Evolutionary conservation across 179 eudicot species (phyloP).

Genomic region (Sideroxylon spinosum): DNA sequence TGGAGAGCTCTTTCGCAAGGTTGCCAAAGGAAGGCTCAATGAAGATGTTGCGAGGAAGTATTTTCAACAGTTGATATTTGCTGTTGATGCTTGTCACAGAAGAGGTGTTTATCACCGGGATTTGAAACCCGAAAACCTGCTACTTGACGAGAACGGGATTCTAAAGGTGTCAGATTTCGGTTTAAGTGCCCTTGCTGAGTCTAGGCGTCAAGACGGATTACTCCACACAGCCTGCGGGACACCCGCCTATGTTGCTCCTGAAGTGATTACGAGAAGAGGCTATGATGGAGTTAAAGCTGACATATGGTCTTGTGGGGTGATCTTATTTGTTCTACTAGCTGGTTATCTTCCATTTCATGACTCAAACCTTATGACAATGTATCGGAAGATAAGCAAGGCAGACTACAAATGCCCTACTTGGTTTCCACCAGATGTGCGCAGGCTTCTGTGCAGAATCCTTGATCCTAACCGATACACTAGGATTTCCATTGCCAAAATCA

Average conservation of each 20-base stretch:
- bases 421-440: conserved; percentile 27
- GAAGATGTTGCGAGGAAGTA: conserved; percentile 45
- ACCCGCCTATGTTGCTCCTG: conserved; percentile 28
- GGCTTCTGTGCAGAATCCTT: conserved; percentile 29
- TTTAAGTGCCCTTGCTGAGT: conserved; percentile 26
- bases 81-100: conserved; percentile 35
- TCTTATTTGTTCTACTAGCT: conserved; percentile 35
- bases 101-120: conserved; percentile 20
- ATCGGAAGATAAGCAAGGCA: conserved; percentile 31
- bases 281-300: conserved; percentile 25
- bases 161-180: conserved; percentile 45
- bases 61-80: conserved; percentile 45
- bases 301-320: conserved; percentile 23
- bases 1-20: conserved; percentile 46
- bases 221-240: conserved; percentile 41
- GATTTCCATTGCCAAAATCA: conserved; percentile 30
- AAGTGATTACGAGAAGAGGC: conserved; percentile 34
- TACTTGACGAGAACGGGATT: conserved; percentile 32
- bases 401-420: conserved; percentile 38
- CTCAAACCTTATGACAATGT: conserved; percentile 35
- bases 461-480: conserved; percentile 35
- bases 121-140: conserved; percentile 28
- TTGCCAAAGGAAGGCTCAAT: conserved; percentile 40
- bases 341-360: conserved; percentile 42
- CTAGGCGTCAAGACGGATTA: conserved; percentile 15